Base-by-base conservation (phyloP, 1,284 basidiomycete genomes). In the Fomitopsis pinicola region DNA sequence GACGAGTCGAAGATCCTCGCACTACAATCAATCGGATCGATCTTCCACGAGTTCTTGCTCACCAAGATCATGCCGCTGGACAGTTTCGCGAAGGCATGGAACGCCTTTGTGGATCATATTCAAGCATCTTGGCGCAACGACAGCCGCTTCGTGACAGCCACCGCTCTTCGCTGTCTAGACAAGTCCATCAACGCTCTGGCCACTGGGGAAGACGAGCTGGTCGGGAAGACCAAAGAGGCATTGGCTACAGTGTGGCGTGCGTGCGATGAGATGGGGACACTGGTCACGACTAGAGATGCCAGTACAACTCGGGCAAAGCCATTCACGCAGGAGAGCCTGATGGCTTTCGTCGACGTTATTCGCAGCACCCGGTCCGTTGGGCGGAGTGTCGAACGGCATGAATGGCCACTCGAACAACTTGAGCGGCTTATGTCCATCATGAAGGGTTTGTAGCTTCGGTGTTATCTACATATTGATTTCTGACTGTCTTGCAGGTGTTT, bases 1-100 rank as follows among this genome's bases (percentile, higher is more conserved):
- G 91, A 95, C 69, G 95, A 97, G 66, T 94, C 92, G 1, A 92
- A 94, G 71, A 87, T 91, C 35, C 82, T 98, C 17, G 94, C 94
- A 0, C 74, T 98, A 57, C 85, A 91, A 46, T 95, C 92, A 1
- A 84, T 94, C 22, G 94, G 94, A 0, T 84, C 87, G 0, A 89
- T 98, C 59, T 87, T 97, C 71, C 82, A 87, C 62, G 87, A 92
- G 53, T 96, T 95, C 75, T 72, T 95, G 12, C 76, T 82, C 0
- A 77, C 83, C 9, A 91, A 94, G 71, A 83, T 96, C 62, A 85
- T 91, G 71, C 80, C 80, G 42, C 81, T 95, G 2, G 78, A 84
- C 0, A 85, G 86, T 1, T 95, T 94, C 69, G 73, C 76, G 8
- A 78, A 82, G 45, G 86, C 87, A 0, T 96, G 91, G 88, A 81